Conservation (phyloP, 2,329 filamentous ascomycete species). For the Septoria petroselini region DNA sequence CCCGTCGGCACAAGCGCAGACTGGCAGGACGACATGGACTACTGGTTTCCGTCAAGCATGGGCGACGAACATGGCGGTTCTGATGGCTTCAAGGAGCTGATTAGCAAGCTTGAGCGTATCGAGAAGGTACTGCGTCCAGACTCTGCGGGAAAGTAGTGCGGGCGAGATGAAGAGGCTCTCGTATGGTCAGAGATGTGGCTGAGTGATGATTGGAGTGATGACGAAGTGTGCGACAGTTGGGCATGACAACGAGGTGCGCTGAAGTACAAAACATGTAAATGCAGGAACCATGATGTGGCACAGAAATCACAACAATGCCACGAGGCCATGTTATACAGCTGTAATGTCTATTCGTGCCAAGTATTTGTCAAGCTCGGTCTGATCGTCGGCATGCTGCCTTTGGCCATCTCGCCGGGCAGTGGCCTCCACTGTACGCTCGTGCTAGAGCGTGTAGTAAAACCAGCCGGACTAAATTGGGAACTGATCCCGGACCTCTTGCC, state of each 20-base stretch:
- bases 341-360: slow-evolving; percentile 6
- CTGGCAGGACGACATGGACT: slow-evolving; percentile 32
- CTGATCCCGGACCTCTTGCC: too few species aligned
- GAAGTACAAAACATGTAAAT: too few species aligned
- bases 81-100: slow-evolving; percentile 32
- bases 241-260: not conserved
- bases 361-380: slow-evolving; percentile 2
- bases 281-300: too few species aligned
- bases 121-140: slow-evolving; percentile 18
- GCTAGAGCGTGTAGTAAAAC: slow-evolving; percentile 6
- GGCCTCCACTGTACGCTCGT: slow-evolving; percentile 3
- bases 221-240: not conserved
- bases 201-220: too few species aligned
- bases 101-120: slow-evolving; percentile 31
- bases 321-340: not conserved
- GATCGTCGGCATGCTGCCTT: slow-evolving; percentile 2
- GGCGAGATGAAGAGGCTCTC: too few species aligned
- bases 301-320: not conserved
- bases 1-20: slow-evolving; percentile 28
- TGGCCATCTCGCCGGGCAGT: not conserved
- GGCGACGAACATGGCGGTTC: slow-evolving; percentile 11
- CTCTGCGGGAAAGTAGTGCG: too few species aligned
- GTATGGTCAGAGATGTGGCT: too few species aligned
- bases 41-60: slow-evolving; percentile 35
- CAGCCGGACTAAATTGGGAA: not conserved